Percentiles rank a stretch among this genome's conserved stretches.
Conservation (phyloP, 2,329 filamentous ascomycete species). For the Penicillium paneum region DNA sequence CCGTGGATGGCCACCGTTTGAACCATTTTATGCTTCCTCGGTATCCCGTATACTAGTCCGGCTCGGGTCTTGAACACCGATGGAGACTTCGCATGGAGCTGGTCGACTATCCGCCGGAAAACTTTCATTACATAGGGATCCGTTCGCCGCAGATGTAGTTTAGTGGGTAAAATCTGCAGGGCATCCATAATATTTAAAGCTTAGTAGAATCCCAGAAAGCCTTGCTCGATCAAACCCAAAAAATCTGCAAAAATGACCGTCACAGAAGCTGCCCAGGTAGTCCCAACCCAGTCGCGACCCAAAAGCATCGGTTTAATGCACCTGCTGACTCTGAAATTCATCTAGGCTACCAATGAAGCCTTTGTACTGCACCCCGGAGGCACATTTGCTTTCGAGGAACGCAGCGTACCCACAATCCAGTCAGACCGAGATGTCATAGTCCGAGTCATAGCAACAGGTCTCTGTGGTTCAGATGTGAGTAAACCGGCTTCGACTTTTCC, state of each 20-base stretch:
- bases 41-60: neutral
- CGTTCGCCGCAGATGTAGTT: neutral
- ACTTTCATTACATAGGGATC: neutral
- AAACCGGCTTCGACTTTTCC: neutral
- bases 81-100: neutral
- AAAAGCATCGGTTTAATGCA: neutral
- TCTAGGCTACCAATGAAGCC: slow-evolving; percentile 10
- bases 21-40: neutral
- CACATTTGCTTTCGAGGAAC: slow-evolving; percentile 22
- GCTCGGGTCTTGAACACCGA: neutral
- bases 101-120: neutral
- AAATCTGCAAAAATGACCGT: neutral
- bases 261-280: slow-evolving; percentile 1
- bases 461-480: slow-evolving; percentile 75
- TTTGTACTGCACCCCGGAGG: slow-evolving; percentile 23
- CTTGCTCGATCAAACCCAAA: neutral
- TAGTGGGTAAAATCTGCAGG: neutral
- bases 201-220: neutral
- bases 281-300: neutral
- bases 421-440: slow-evolving; percentile 67
- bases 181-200: neutral
- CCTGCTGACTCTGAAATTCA: neutral
- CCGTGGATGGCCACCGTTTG: neutral
- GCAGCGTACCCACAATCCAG: slow-evolving; percentile 17
- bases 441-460: slow-evolving; percentile 74